Evolutionary conservation across 1,139 yeast species (phyloP), one percentile per base, ranked within the genome.

Genomic region (Candida sanyaensis): DNA sequence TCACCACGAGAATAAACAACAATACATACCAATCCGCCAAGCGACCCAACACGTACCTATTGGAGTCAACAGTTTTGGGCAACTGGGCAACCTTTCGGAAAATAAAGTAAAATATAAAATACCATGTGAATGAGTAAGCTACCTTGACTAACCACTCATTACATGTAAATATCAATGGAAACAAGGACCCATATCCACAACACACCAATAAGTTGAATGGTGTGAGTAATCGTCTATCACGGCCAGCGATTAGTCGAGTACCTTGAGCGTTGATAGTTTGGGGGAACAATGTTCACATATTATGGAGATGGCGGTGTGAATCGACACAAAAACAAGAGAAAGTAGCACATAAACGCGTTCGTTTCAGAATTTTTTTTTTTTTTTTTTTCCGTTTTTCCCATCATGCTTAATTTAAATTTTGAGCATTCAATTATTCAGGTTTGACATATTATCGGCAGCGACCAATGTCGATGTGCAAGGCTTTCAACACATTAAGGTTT

Each of bases 101-200:
- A 47, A 90, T 84, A 55, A 83, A 78, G 55, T 84, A 80, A 63
- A 85, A 88, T 48, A 90, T 81, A 43, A 89, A 82, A 60, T 88
- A 84, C 97, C 98, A 93, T 41, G 87, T 84, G 53, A 85, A 77
- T 0, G 97, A 88, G 67, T 88, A 89, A n/a, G 84, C 64, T 11
- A 83, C 75, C 63, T 92, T 93, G 50, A 93, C 71, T 28, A 87
- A 64, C 77, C 90, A 85, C 63, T 91, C 96, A 41, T 84, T 85
- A 21, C 90, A 78, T 4, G 96, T 89, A 67, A 79, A 92, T 37
- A 95, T 75, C 48, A 93, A 77, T 2, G 99, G 99, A 67, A 92
- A 90, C 46, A 93, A 70, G 2, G 97, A 88, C 5, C 89, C 88
- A 62, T 89, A 88, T 0, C 97, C 97, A 21, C 97, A 81, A 9